Percentiles rank a stretch among this genome's conserved stretches.
These are phyloP conservation scores for Citrus sinensis DNA, from an alignment of 345 rosid genomes.

Conservation along the genomic window DVS_A1.0 CM039169.1:33899501-33900000, in stretches of 20 bases:
- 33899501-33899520: constrained; percentile 34
- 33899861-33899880: not conserved
- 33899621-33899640: constrained; percentile 29
- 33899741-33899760: not conserved
- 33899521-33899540: constrained; percentile 60
- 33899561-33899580: constrained; percentile 55
- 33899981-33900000: constrained; percentile 53
- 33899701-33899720: constrained; percentile 12
- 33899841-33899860: constrained; percentile 47
- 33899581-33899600: constrained; percentile 73
- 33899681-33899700: constrained; percentile 37
- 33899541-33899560: constrained; percentile 54
- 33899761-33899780: constrained; percentile 36
- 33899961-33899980: not conserved
- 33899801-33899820: constrained; percentile 52
- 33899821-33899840: constrained; percentile 68
- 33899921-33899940: not conserved
- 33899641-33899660: constrained; percentile 28
- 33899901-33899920: not conserved
- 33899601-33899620: constrained; percentile 30
- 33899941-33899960: not conserved
- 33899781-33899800: constrained; percentile 43
- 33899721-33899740: constrained; percentile 3
- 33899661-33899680: constrained; percentile 28
- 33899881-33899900: constrained; percentile 9